Base-by-base conservation (phyloP, 192 early-diverging fungal species). In the Borealophlyctis nickersoniae region DNA sequence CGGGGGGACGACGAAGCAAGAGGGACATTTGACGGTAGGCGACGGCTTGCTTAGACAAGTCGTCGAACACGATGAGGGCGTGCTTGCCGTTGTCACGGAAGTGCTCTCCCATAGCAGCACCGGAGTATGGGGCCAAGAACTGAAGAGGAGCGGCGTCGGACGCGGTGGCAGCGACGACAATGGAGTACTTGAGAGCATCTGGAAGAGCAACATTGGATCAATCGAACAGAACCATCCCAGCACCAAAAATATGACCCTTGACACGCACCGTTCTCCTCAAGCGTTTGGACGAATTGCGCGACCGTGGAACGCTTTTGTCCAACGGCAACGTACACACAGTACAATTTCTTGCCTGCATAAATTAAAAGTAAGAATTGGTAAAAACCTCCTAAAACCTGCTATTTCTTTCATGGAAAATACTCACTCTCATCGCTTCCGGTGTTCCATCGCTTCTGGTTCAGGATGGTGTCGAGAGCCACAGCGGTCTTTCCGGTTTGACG, bases 11-110 rank as follows among this genome's bases (percentile, higher is more conserved):
- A 85, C 96, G 91, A 70, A 98, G 90, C 78, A 98, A 84, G 62
- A 98, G 87, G 34, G 96, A 98, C 96, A 98, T 95, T 84, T 98
- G 94, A 88, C 96, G 94, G 87, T 98, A 98, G 71, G 96, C 96
- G 69, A 97, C 95, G 76, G 94, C 94, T 81, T 98, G 96, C 86
- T 97, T 98, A 78, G 96, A 97, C 80, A 98, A 81, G 89, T 98
- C 96, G 77, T 98, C 96, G 82, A 95, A 98, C 77, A 98, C 94
- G 85, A 98, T 97, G 77, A 98, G 83, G 26, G 92, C 83, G 86
- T 98, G 95, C 87, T 89, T 96, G 69, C 88, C 92, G 81, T 96
- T 98, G 82, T 98, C 94, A 84, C 96, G 91, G 90, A 96, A 98
- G 87, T 90, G 91, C 83, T 98, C 96, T 71, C 96, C 94, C 84